Base-by-base conservation (phyloP, 306 rosid species). In the Corylus avellana region DNA sequence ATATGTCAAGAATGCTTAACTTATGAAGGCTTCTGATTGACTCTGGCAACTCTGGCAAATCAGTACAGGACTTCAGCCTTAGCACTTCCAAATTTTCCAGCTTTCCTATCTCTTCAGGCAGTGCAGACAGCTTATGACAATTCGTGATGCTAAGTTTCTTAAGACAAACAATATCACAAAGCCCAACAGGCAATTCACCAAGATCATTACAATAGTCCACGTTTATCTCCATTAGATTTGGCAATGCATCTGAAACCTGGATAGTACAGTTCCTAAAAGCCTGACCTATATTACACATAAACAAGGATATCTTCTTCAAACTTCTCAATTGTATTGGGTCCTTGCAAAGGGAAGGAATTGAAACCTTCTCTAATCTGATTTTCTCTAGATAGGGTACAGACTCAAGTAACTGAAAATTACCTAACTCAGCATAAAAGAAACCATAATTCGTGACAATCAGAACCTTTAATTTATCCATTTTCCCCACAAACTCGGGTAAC, bases 111-210 rank as follows among this genome's bases (percentile, higher is more conserved):
- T 72, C 89, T 32, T 80, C 74, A 5, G 97, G 92, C 73, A 93
- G 78, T 29, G 84, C 53, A 39, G 78, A 72, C 72, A 94, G 81
- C 42, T 73, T 88, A 47, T 88, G 91, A 39, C 92, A 94, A 72
- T 87, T 87, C 2, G 97, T 85, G 8, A 92, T 75, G 22, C 86
- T 86, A 4, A 93, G 86, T 77, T 76, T 90, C 90, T 76, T 79
- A 42, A 93, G 51, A 50, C 2, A 59, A 10, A 44, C 37, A 44
- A 85, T 82, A 67, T 83, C 68, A 57, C 88, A 84, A 18, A 93
- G 1, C 27, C 77, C 85, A 1, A 0, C 14, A 13, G 95, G 93
- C 39, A 91, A 42, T 85, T 84, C 85, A 72, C 53, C 82, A 85
- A 90, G 39, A 74, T 80, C 85, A 1, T 9, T 79, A 73, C 95